Base-by-base conservation (phyloP, 169 alveolate genomes). In the Plasmodium fragile region DNA sequence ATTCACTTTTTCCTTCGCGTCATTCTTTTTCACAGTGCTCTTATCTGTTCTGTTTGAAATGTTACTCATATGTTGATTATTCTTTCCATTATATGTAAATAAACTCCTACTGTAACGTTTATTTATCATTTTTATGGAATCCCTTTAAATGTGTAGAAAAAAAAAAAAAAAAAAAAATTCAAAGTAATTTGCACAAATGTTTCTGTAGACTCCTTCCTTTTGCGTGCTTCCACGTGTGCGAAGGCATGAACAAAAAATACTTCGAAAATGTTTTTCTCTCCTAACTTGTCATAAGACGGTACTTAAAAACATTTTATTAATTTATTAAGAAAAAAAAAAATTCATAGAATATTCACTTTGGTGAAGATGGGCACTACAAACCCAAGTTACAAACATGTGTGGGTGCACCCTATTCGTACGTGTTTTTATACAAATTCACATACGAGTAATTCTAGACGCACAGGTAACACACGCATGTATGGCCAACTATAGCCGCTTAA, bases 81-180 rank as follows among this genome's bases (percentile, higher is more conserved):
- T 69, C 13, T 70, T 83, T 83, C 70, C 92, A 83, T 83, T 70
- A 83, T 83, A n/a, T 5, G 25, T 43, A 70, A n/a, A 36, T 16
- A 69, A 36, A 69, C 32, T 69, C 32, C 34, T 28, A 28, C 4
- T 69, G 32, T 28, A 70, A 4, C 34, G 25, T 28, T 71, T 43
- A 34, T 83, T 83, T 83, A 18, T 83, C 92, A 83, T 83, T 83
- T 83, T 83, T 43, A 43, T 65, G 32, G 28, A 11, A 18, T 69
- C 49, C 49, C 41, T 18, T 41, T 25, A 18, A 10, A 41, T 25
- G 73, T 25, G 73, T 83, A 32, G 22, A 30, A 53, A 81, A 49
- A 13, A 49, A 45, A 7, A 59, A 59, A 65, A 11, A 65, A 65
- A 65, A 65, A 59, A 3, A 59, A 13, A 65, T 65, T 65, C 75